A percentile compares a stretch with the other conserved stretches of the same genome.
These are phyloP conservation scores for Malassezia globosa DNA, from an alignment of 1,284 basidiomycete genomes.

Conservation along the genomic window DNA sequence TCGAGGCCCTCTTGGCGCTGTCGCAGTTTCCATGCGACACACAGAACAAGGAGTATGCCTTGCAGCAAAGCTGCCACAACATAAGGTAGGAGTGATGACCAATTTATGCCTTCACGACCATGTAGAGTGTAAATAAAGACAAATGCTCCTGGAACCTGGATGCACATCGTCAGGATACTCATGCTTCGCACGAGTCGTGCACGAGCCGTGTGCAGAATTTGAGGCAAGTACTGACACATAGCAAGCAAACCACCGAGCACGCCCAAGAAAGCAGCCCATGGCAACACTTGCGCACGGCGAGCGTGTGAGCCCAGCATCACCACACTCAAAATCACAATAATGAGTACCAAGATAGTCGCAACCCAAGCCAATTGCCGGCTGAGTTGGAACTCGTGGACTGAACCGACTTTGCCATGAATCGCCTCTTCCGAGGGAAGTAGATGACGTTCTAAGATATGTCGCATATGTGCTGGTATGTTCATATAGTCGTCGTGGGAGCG, in stretches of 20 bases:
- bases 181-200: conserved; percentile 76
- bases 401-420: conserved; percentile 7
- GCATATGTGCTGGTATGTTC: conserved; percentile 13
- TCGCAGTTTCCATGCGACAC: conserved; percentile 46
- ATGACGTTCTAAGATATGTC: conserved; percentile 13
- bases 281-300: neutral
- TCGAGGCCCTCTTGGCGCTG: conserved; percentile 70
- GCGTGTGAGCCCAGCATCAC: neutral
- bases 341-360: conserved; percentile 64
- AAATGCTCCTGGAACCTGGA: conserved; percentile 82
- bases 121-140: conserved; percentile 66
- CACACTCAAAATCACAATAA: conserved; percentile 15
- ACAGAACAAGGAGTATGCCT: conserved; percentile 58
- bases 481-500: neutral
- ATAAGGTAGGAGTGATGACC: conserved; percentile 52
- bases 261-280: conserved; percentile 77
- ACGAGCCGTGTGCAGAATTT: conserved; percentile 67
- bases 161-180: conserved; percentile 83
- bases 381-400: conserved; percentile 59
- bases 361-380: conserved; percentile 65
- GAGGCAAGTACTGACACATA: conserved; percentile 73
- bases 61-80: conserved; percentile 79
- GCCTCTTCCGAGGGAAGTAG: conserved; percentile 9
- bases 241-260: conserved; percentile 68
- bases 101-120: conserved; percentile 34